A percentile compares a stretch with the other conserved stretches of the same genome.
These are phyloP conservation scores for Auriscalpium orientale DNA, from an alignment of 768 basidiomycete species.

Conservation along the genomic window DNA sequence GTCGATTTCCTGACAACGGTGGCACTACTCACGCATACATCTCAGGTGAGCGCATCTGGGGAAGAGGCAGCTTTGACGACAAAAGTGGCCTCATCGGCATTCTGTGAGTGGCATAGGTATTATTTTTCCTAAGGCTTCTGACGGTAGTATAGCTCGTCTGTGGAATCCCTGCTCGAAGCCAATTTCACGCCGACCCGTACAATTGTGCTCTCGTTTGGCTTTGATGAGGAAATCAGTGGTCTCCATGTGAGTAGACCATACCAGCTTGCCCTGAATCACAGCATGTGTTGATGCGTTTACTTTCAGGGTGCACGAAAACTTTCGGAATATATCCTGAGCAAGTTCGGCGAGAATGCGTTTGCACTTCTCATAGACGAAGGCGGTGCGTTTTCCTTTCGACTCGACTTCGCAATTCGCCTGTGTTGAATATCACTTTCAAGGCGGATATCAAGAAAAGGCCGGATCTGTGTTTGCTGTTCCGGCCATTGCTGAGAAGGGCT, in stretches of 20 bases:
- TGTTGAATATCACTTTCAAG: conserved; percentile 21
- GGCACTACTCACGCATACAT: background rate
- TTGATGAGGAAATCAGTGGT: conserved; percentile 43
- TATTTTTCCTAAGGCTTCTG: background rate
- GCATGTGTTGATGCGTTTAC: background rate
- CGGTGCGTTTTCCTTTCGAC: conserved; percentile 33
- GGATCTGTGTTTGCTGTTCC: conserved; percentile 54
- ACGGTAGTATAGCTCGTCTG: conserved; percentile 23
- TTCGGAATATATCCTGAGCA: conserved; percentile 38
- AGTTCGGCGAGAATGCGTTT: conserved; percentile 66
- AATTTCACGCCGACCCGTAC: conserved; percentile 39
- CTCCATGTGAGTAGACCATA: conserved; percentile 9
- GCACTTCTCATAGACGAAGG: conserved; percentile 88
- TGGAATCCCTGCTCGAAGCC: conserved; percentile 39
- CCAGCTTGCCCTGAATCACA: no score
- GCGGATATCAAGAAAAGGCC: conserved; percentile 41
- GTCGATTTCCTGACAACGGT: background rate
- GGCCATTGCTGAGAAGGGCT: conserved; percentile 71
- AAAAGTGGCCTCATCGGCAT: conserved; percentile 27
- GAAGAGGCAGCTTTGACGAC: conserved; percentile 29
- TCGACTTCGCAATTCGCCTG: background rate
- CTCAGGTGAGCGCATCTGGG: conserved; percentile 24
- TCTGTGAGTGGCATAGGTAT: conserved; percentile 15
- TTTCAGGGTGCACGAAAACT: conserved; percentile 48
- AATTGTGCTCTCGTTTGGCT: conserved; percentile 35